These are phyloP conservation scores for Dissophora ornata DNA, from an alignment of 192 early-diverging fungal species.

Conservation along the genomic window DNA sequence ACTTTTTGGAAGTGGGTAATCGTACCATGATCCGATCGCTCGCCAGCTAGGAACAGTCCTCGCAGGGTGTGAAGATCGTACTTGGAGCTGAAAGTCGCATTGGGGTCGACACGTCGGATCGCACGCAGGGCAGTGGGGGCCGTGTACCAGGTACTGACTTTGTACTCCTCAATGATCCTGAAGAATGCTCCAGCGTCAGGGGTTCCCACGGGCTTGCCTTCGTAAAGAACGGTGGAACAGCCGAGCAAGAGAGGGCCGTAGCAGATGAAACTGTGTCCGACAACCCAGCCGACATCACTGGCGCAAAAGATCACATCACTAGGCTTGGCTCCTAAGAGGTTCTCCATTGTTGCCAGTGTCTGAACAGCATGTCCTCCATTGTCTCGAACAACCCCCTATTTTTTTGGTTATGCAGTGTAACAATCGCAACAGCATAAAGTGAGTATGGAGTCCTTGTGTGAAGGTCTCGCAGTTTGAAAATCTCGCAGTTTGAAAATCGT, in stretches of 20 bases:
- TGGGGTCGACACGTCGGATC: constrained; percentile 81
- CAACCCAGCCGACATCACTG: constrained; percentile 90
- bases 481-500: too few relatives aligned
- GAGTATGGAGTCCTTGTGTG: too few relatives aligned
- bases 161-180: constrained; percentile 81
- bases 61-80: constrained; percentile 73
- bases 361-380: constrained; percentile 79
- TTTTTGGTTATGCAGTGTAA: too few relatives aligned
- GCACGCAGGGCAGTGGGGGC: constrained; percentile 90
- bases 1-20: constrained; percentile 63
- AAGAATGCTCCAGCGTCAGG: constrained; percentile 86
- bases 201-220: constrained; percentile 86
- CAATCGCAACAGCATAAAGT: too few relatives aligned
- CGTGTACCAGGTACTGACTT: constrained; percentile 79
- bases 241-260: constrained; percentile 86
- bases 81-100: constrained; percentile 64
- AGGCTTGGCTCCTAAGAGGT: constrained; percentile 75
- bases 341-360: constrained; percentile 72
- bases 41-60: constrained; percentile 82
- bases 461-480: too few relatives aligned
- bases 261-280: constrained; percentile 85
- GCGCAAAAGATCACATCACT: constrained; percentile 85
- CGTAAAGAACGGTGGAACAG: constrained; percentile 82
- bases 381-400: constrained; percentile 64
- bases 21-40: constrained; percentile 85